Evolutionary conservation across 345 rosid genomes (phyloP).

Genomic region (Arabis alpina): DNA sequence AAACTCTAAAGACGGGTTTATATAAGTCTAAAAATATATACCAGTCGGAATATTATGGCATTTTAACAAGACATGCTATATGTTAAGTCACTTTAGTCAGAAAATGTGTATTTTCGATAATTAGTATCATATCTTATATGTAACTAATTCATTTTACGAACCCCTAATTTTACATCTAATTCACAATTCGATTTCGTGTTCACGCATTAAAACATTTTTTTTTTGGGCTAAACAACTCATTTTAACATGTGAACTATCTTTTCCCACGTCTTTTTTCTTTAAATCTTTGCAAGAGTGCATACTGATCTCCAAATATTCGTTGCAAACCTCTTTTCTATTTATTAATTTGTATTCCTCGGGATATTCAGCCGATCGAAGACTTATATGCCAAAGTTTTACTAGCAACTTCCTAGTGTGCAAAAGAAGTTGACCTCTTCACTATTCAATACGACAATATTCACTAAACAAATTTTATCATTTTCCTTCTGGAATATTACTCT

Average conservation of each 20-base stretch:
- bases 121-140: not conserved
- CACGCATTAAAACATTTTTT: too few species aligned
- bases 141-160: not conserved
- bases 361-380: conserved; percentile 35
- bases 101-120: not conserved
- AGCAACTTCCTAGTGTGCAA: conserved; percentile 21
- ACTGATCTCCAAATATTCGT: too few species aligned
- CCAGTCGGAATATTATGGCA: too few species aligned
- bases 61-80: too few species aligned
- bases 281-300: not conserved
- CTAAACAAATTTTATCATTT: too few species aligned
- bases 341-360: conserved; percentile 35
- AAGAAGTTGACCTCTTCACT: conserved; percentile 35
- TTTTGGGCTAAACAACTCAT: too few species aligned
- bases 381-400: conserved; percentile 25
- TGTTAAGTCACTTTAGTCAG: too few species aligned
- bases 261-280: not conserved
- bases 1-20: too few species aligned
- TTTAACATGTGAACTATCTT: not conserved
- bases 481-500: conserved; percentile 12
- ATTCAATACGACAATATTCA: conserved; percentile 19
- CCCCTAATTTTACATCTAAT: not conserved
- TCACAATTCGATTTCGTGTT: not conserved
- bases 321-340: conserved; percentile 14
- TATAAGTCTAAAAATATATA: too few species aligned